Evolutionary conservation across 768 basidiomycete species (phyloP).

Genomic region (Leucocoprinus birnbaumii): DNA sequence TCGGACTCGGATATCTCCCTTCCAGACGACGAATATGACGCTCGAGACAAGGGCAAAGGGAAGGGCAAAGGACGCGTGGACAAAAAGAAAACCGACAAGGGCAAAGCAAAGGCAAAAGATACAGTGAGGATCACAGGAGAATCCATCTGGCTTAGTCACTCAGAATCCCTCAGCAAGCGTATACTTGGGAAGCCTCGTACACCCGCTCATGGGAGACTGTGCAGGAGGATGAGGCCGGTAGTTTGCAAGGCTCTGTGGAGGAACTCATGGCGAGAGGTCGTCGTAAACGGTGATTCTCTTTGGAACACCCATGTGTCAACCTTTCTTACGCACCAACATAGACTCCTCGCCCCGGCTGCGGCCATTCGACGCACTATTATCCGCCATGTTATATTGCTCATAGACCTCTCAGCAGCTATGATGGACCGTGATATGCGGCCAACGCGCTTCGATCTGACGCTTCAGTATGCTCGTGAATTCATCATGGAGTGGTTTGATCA

Average conservation of each 20-base stretch:
- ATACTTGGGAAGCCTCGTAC: conserved; percentile 96
- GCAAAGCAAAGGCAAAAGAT: conserved; percentile 54
- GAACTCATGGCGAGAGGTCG: conserved; percentile 85
- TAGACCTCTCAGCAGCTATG: conserved; percentile 92
- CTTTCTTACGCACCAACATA: conserved; percentile 23
- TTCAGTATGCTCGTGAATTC: conserved; percentile 91
- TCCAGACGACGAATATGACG: conserved; percentile 44
- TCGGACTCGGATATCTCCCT: conserved; percentile 75
- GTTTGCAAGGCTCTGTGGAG: conserved; percentile 85
- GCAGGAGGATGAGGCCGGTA: conserved; percentile 93
- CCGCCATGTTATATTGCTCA: conserved; percentile 87
- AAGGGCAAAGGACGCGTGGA: conserved; percentile 54
- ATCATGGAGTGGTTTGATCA: conserved; percentile 98
- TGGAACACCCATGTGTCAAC: neutral
- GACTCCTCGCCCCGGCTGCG: conserved; percentile 75
- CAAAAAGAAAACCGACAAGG: conserved; percentile 31
- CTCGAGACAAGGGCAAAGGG: conserved; percentile 52
- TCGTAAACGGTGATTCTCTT: conserved; percentile 65
- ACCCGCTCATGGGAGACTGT: conserved; percentile 96
- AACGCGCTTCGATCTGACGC: conserved; percentile 85
- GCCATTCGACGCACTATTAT: conserved; percentile 95
- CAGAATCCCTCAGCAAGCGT: conserved; percentile 55
- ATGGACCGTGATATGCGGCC: conserved; percentile 95
- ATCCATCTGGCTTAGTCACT: conserved; percentile 1
- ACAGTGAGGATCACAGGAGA: conserved; percentile 23